Evolutionary conservation across 768 basidiomycete species (phyloP).

Genomic region (Kwoniella shandongensis): DNA sequence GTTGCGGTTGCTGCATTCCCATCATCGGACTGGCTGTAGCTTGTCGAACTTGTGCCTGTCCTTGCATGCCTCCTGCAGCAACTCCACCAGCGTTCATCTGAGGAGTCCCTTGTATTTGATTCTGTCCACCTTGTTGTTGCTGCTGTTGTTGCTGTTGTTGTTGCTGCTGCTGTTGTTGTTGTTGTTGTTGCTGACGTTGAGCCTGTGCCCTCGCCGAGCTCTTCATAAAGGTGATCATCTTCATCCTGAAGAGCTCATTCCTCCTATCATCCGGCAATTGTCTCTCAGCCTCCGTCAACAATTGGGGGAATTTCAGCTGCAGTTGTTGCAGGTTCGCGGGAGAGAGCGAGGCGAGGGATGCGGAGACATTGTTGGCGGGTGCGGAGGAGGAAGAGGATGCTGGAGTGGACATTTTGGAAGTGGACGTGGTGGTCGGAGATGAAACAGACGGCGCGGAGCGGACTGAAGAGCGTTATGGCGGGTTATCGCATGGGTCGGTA

Average conservation of each 20-base stretch:
- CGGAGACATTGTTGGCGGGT: neutral
- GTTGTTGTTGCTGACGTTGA: constrained; percentile 18
- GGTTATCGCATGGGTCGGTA: too few species aligned
- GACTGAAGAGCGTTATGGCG: too few species aligned
- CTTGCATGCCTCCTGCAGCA: too few species aligned
- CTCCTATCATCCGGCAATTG: constrained; percentile 19
- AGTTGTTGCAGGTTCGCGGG: constrained; percentile 17
- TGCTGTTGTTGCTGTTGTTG: constrained; percentile 17
- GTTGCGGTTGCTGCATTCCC: constrained; percentile 14
- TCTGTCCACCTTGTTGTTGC: constrained; percentile 2
- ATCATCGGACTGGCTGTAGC: constrained; percentile 10
- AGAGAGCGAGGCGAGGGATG: constrained; percentile 2
- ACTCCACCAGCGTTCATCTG: neutral
- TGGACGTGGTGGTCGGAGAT: neutral
- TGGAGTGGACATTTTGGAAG: constrained; percentile 1
- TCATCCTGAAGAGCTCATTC: constrained; percentile 18
- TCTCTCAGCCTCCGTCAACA: constrained; percentile 26
- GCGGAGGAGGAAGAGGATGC: neutral
- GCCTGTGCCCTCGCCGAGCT: constrained; percentile 2
- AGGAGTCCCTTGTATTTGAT: constrained; percentile 3
- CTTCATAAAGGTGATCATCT: constrained; percentile 17
- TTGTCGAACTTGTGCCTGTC: neutral
- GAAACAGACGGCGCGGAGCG: too few species aligned
- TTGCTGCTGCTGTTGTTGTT: constrained; percentile 3
- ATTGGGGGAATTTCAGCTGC: constrained; percentile 23